Conservation (phyloP, 495 filamentous ascomycete species). For the Xylaria scruposa region DNA sequence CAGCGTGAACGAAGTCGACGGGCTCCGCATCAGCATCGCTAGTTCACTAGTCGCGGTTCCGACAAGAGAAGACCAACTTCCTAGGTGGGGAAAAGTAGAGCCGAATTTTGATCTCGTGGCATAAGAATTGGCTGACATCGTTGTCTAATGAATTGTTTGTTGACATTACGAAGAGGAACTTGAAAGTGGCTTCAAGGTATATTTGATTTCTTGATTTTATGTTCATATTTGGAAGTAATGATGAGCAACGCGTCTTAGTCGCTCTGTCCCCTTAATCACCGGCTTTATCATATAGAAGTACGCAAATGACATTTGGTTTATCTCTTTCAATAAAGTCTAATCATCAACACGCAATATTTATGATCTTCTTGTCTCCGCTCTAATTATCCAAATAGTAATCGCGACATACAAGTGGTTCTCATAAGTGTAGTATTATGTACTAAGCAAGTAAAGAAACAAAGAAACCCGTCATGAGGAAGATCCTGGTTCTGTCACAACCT, state of each 20-base stretch:
- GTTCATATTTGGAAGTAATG: conserved; percentile 18
- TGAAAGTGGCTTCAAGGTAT: conserved; percentile 17
- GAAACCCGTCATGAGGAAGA: neutral
- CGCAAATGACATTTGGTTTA: neutral
- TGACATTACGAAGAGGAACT: neutral
- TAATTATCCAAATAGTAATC: too few species aligned
- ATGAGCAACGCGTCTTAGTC: neutral
- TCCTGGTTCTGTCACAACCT: too few species aligned
- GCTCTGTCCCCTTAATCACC: neutral
- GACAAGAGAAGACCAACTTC: conserved; percentile 46
- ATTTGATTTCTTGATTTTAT: conserved; percentile 25
- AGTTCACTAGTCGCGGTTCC: conserved; percentile 51
- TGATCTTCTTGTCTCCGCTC: neutral
- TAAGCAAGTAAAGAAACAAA: neutral
- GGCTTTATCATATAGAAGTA: neutral
- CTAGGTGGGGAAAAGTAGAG: conserved; percentile 49
- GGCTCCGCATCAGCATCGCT: conserved; percentile 47
- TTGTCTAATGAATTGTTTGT: neutral
- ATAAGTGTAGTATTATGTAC: neutral
- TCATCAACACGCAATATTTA: neutral
- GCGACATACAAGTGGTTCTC: neutral
- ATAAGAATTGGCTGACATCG: conserved; percentile 19
- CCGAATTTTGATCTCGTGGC: conserved; percentile 37
- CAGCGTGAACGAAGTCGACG: conserved; percentile 35
- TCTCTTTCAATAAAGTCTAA: neutral